These are phyloP conservation scores for Russula abietina DNA, from an alignment of 768 basidiomycete genomes.

Conservation along the genomic window DNA sequence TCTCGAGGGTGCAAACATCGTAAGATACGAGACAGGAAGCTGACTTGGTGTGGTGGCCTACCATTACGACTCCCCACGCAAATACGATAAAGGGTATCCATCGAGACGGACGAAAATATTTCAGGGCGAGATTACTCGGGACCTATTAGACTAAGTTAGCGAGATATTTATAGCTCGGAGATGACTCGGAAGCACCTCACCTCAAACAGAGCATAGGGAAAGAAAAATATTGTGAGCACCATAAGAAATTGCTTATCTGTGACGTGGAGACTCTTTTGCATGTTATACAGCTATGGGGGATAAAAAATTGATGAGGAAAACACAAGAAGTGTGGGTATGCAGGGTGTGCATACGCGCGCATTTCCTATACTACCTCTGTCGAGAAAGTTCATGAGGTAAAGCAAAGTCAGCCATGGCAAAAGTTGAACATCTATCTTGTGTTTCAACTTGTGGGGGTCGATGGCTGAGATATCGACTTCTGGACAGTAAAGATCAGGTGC, in stretches of 20 bases:
- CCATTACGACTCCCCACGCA: not conserved
- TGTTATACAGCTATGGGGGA: not conserved
- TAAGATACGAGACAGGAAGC: not conserved
- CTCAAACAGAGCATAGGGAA: not conserved
- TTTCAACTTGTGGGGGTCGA: not conserved
- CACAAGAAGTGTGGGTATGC: not conserved
- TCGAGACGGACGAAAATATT: not conserved
- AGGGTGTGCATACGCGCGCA: not conserved
- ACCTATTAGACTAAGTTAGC: not conserved
- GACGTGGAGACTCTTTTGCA: not conserved
- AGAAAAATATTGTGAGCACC: not conserved
- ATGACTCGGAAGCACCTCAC: not conserved
- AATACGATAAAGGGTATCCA: not conserved
- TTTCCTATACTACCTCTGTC: conserved; percentile 2
- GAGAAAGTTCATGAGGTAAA: conserved; percentile 1
- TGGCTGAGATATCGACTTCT: not conserved
- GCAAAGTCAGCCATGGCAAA: conserved; percentile 1
- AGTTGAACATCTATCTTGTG: not conserved
- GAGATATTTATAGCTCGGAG: not conserved
- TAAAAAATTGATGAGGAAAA: not conserved
- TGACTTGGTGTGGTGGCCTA: not conserved
- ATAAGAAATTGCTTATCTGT: not conserved
- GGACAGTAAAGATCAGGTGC: not conserved
- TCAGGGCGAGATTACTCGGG: not conserved
- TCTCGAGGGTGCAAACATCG: not conserved